phyloP scores from a whole-genome alignment of 2,329 filamentous ascomycete genomes.

The Colletotrichum limetticola region DNA sequence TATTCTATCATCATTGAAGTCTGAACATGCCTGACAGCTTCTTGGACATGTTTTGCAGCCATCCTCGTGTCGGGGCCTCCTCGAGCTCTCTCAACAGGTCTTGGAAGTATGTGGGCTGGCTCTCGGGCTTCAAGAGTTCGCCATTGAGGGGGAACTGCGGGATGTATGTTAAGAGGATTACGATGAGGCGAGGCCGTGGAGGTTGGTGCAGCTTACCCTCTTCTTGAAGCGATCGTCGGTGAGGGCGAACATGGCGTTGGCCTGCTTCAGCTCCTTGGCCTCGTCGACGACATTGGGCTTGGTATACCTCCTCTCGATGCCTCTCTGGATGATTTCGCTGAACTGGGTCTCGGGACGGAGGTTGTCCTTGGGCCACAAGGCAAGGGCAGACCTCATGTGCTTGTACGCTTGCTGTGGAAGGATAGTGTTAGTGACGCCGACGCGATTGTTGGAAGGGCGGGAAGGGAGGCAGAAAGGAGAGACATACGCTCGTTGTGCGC shows the following conservation, averaged over 20 bases:
- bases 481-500: slow-evolving; percentile 37
- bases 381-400: slow-evolving; percentile 61
- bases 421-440: slow-evolving; percentile 17
- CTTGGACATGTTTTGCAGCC: slow-evolving; percentile 62
- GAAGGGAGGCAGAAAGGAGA: neutral
- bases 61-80: slow-evolving; percentile 68
- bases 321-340: slow-evolving; percentile 63
- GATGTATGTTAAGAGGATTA: neutral
- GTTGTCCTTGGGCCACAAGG: slow-evolving; percentile 72
- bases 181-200: neutral
- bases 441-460: neutral
- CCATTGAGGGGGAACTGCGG: slow-evolving; percentile 52
- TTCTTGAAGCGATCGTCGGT: slow-evolving; percentile 69
- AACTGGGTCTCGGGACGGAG: slow-evolving; percentile 73
- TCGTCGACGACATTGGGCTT: slow-evolving; percentile 47
- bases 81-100: slow-evolving; percentile 72
- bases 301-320: slow-evolving; percentile 50
- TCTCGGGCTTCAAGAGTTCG: slow-evolving; percentile 65
- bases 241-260: slow-evolving; percentile 68
- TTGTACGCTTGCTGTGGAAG: slow-evolving; percentile 52
- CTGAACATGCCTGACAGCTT: slow-evolving; percentile 69
- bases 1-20: slow-evolving; percentile 54
- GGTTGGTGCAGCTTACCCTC: slow-evolving; percentile 54
- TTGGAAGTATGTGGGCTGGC: slow-evolving; percentile 72
- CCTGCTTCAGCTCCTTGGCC: slow-evolving; percentile 63